These are phyloP conservation scores for Crassisporium funariophilum DNA, from an alignment of 768 basidiomycete species.

Conservation along the genomic window DNA sequence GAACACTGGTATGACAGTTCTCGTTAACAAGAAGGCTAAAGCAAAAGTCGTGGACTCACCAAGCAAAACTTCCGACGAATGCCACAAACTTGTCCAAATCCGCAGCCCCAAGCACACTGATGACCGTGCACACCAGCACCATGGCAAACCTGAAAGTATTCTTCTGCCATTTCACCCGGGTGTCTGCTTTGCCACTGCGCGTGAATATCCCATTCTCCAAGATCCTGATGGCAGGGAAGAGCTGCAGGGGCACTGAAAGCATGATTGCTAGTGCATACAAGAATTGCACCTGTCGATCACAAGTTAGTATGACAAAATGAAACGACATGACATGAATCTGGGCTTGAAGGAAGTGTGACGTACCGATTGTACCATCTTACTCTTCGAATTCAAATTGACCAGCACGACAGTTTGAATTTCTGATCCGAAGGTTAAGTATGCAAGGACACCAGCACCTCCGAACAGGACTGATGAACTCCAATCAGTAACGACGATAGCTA, in stretches of 20 bases:
- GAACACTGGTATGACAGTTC: conserved; percentile 57
- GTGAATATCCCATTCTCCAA: conserved; percentile 95
- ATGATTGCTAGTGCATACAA: conserved; percentile 92
- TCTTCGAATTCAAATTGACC: conserved; percentile 84
- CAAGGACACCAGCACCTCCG: conserved; percentile 83
- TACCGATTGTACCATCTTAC: conserved; percentile 87
- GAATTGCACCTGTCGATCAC: conserved; percentile 77
- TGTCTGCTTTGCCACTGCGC: conserved; percentile 79
- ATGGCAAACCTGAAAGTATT: conserved; percentile 81
- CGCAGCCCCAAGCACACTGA: conserved; percentile 80
- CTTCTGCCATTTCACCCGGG: conserved; percentile 93
- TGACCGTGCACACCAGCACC: conserved; percentile 77
- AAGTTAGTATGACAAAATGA: too few species aligned
- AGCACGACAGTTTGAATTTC: conserved; percentile 92
- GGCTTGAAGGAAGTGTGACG: conserved; percentile 35
- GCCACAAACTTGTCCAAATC: conserved; percentile 97
- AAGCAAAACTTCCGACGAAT: conserved; percentile 91
- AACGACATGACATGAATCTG: too few species aligned
- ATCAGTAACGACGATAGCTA: background rate
- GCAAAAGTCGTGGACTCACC: conserved; percentile 50
- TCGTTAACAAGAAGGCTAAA: background rate
- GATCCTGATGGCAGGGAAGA: conserved; percentile 97
- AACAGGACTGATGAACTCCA: conserved; percentile 60
- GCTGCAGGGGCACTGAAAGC: conserved; percentile 89
- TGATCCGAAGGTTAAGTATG: conserved; percentile 86